Evolutionary conservation across 2,329 filamentous ascomycete species (phyloP).

Genomic region (Claviceps quebecensis): DNA sequence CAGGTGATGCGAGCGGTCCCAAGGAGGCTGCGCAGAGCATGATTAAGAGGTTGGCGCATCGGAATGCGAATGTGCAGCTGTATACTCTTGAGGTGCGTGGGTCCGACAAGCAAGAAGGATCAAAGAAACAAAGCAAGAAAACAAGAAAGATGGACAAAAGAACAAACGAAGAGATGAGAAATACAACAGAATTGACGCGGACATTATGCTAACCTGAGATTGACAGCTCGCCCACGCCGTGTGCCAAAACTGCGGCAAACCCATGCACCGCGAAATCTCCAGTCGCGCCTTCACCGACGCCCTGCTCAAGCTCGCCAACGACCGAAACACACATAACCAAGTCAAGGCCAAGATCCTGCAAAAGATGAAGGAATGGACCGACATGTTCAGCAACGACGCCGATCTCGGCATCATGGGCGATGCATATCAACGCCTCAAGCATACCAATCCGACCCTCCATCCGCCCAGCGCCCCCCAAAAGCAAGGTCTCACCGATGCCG

Average conservation of each 20-base stretch:
- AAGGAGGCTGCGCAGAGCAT: slow-evolving; percentile 81
- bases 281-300: slow-evolving; percentile 91
- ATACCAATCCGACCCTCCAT: slow-evolving; percentile 73
- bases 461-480: slow-evolving; percentile 89
- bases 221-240: slow-evolving; percentile 66
- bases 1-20: slow-evolving; percentile 41
- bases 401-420: slow-evolving; percentile 97
- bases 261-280: slow-evolving; percentile 78
- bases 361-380: slow-evolving; percentile 90
- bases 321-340: slow-evolving; percentile 89
- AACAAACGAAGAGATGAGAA: too few relatives aligned
- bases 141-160: neutral
- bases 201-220: too few relatives aligned
- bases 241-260: slow-evolving; percentile 78
- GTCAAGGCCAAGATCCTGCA: slow-evolving; percentile 96
- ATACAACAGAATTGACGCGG: too few relatives aligned
- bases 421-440: slow-evolving; percentile 77
- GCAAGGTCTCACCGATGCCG: slow-evolving; percentile 74
- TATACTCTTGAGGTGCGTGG: slow-evolving; percentile 69
- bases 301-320: slow-evolving; percentile 75
- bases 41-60: slow-evolving; percentile 83
- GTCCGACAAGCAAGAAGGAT: neutral
- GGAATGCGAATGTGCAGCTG: slow-evolving; percentile 90
- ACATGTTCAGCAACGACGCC: slow-evolving; percentile 81
- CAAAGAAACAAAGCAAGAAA: neutral